Percentiles rank a stretch among this genome's conserved stretches.
Evolutionary conservation across 495 filamentous ascomycete species (phyloP).

Genomic region (Trichoderma reesei): DNA sequence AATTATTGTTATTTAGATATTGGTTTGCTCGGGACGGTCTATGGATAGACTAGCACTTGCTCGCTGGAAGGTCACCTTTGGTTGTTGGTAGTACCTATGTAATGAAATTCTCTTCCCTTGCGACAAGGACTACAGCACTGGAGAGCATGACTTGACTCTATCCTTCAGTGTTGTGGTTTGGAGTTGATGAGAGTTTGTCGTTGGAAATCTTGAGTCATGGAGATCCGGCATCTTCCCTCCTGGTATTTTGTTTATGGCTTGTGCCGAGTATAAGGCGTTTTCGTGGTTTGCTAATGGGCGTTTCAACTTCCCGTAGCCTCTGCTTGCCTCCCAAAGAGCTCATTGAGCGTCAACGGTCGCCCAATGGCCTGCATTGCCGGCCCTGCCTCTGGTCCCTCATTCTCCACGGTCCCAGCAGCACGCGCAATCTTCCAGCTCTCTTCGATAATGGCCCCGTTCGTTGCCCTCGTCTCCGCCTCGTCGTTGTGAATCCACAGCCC

Average conservation of each 20-base stretch:
- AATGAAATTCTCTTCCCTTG: background rate
- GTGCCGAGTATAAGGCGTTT: background rate
- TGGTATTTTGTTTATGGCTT: too few relatives aligned
- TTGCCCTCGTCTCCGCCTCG: slow-evolving; percentile 30
- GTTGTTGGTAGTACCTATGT: background rate
- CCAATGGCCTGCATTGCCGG: slow-evolving; percentile 13
- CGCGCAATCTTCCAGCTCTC: slow-evolving; percentile 31
- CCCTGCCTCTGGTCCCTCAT: slow-evolving; percentile 1
- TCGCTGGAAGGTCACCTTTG: background rate
- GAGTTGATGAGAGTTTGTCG: background rate
- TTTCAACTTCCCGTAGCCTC: background rate
- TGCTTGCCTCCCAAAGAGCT: slow-evolving; percentile 5
- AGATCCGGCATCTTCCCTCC: too few relatives aligned
- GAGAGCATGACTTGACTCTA: too few relatives aligned
- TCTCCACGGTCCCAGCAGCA: slow-evolving; percentile 13
- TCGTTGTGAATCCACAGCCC: slow-evolving; percentile 41
- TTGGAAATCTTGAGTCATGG: too few relatives aligned
- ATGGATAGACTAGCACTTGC: slow-evolving; percentile 1
- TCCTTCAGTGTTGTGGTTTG: background rate
- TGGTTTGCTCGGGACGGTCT: background rate
- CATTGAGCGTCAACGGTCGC: slow-evolving; percentile 5
- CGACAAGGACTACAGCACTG: background rate
- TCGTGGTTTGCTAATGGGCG: background rate
- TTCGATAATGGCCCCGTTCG: slow-evolving; percentile 26
- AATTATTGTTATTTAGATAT: slow-evolving; percentile 4